Evolutionary conservation across 192 early-diverging fungal genomes (phyloP), one percentile per base, ranked within the genome.

Genomic region (Lunasporangiospora selenospora): DNA sequence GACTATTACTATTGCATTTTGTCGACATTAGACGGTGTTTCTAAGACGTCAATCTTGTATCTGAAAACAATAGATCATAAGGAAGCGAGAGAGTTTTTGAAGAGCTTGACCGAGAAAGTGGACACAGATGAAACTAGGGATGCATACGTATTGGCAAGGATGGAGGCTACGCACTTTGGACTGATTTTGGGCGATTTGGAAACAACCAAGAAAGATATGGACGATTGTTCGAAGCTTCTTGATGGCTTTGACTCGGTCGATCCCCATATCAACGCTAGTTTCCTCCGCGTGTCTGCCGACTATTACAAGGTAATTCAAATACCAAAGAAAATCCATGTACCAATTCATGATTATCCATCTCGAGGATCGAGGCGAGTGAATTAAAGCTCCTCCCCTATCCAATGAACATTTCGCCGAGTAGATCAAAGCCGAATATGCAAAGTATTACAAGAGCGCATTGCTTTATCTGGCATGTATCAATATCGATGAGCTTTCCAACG

Each of bases 401-500:
- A 41, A 41, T 41, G 16, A 15, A 18, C 16, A 41, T 0, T 15
- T 18, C 40, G 40, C 40, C 40, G 40, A 41, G n/a, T 75, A 89
- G 88, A 93, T 93, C 38, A 94, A 96, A 75, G 90, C 91, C 0
- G 84, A 86, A 18, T 98, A 94, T 77, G 92, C 91, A 13, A 86
- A 95, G 65, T 99, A 95, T 67, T 99, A 98, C 78, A 94, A 95
- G 81, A 93, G 90, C 58, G 94, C 98, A 2, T 77, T 99, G 46
- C 81, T 99, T 34, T 97, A 90, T 76, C 76, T 99, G 36, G 95
- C 97, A 0, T 99, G 95, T 36, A 88, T 98, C 15, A 82, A 91
- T 32, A 64, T 99, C 41, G 87, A 95, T 56, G 93, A 94, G 32
- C 63, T 99, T 42, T 78, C 85, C 13, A 19, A 34, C 1, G 81